Percentiles rank a stretch among this genome's conserved stretches.
Evolutionary conservation across 352 stramenopile species (phyloP).

Genomic region (Globisporangium apiculatum): DNA sequence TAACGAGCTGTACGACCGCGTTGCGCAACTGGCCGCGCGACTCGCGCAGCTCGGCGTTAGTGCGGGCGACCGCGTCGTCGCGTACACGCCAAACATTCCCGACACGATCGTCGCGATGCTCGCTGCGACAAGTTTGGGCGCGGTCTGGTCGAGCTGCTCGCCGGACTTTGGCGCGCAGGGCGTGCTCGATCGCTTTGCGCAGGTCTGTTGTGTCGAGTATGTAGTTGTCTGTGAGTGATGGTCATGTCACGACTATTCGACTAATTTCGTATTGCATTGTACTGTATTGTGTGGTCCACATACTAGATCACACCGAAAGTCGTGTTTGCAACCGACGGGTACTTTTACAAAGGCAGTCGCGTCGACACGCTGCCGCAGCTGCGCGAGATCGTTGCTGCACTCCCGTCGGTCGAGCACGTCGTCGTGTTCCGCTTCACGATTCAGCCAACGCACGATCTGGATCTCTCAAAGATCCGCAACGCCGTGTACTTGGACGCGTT

Average conservation of each 20-base stretch:
- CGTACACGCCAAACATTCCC: conserved; percentile 62
- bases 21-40: conserved; percentile 35
- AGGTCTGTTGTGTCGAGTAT: conserved; percentile 13
- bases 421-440: conserved; percentile 65
- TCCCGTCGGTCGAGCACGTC: conserved; percentile 59
- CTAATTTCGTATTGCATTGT: background rate
- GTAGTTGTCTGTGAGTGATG: background rate
- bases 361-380: conserved; percentile 57
- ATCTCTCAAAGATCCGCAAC: conserved; percentile 45
- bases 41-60: conserved; percentile 40
- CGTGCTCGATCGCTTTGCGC: conserved; percentile 74
- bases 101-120: conserved; percentile 74
- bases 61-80: conserved; percentile 52
- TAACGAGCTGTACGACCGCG: conserved; percentile 53
- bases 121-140: conserved; percentile 57
- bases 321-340: conserved; percentile 64
- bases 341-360: conserved; percentile 74
- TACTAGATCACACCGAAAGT: conserved; percentile 63
- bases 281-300: too few relatives aligned
- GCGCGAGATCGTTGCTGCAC: conserved; percentile 46
- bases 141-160: conserved; percentile 77
- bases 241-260: background rate
- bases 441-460: conserved; percentile 37
- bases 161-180: conserved; percentile 82
- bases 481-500: conserved; percentile 57